phyloP scores from a whole-genome alignment of 2,329 filamentous ascomycete species.

The Colletotrichum phormii region DNA sequence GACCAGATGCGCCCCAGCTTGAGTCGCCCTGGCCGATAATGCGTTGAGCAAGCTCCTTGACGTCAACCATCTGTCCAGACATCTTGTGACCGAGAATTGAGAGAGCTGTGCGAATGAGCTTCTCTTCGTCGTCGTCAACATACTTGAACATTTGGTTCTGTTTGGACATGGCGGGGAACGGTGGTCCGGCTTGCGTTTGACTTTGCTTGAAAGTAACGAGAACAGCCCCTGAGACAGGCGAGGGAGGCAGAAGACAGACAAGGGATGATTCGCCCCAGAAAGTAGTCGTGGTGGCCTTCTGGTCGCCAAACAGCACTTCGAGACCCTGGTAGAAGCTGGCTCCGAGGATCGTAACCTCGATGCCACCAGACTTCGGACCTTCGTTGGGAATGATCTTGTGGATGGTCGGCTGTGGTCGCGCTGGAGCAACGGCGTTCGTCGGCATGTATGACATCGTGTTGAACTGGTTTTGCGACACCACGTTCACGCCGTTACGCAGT shows the following conservation, averaged over 20 bases:
- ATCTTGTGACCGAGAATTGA: constrained; percentile 73
- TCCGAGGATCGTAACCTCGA: constrained; percentile 87
- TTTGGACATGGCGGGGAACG: constrained; percentile 47
- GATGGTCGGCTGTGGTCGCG: constrained; percentile 69
- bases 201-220: constrained; percentile 76
- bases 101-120: constrained; percentile 76
- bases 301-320: constrained; percentile 85
- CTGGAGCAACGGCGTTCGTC: constrained; percentile 57
- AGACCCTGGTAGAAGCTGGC: constrained; percentile 81
- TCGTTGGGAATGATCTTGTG: constrained; percentile 87
- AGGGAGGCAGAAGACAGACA: constrained; percentile 82
- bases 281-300: constrained; percentile 75
- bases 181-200: constrained; percentile 51
- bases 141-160: constrained; percentile 75
- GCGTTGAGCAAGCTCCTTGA: constrained; percentile 70
- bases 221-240: constrained; percentile 74
- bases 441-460: constrained; percentile 64
- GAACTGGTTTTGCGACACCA: constrained; percentile 56
- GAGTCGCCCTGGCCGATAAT: constrained; percentile 65
- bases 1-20: constrained; percentile 57
- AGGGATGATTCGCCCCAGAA: constrained; percentile 86
- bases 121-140: constrained; percentile 76
- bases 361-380: constrained; percentile 84
- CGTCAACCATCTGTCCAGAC: constrained; percentile 71
- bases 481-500: constrained; percentile 58